Percentiles rank a stretch among this genome's conserved stretches.
phyloP scores from a whole-genome alignment of 1,284 basidiomycete species.

The Rhodotorula sp. region DNA sequence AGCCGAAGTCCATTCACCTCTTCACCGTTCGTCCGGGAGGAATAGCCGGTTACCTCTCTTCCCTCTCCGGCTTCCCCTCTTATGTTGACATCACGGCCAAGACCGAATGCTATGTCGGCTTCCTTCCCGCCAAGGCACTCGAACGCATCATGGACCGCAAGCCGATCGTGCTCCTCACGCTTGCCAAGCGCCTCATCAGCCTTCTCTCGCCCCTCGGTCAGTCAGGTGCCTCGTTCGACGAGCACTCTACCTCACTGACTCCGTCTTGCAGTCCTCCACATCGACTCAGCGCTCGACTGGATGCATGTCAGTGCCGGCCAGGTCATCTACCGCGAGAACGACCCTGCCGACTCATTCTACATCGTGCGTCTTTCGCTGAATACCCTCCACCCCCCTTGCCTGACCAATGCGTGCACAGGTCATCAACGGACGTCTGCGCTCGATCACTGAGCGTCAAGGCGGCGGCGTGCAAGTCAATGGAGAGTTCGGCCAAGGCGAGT shows the following conservation, averaged over 20 bases:
- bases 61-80: conserved; percentile 83
- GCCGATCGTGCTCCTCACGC: conserved; percentile 89
- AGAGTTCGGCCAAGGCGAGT: conserved; percentile 86
- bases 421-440: conserved; percentile 91
- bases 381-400: not conserved
- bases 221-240: conserved; percentile 4
- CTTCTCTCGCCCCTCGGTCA: conserved; percentile 84
- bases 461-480: conserved; percentile 74
- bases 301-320: conserved; percentile 91
- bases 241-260: not conserved
- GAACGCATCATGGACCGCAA: conserved; percentile 87
- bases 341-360: conserved; percentile 89
- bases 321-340: conserved; percentile 86
- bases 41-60: conserved; percentile 96
- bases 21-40: conserved; percentile 97
- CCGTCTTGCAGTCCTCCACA: conserved; percentile 74
- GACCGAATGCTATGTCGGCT: conserved; percentile 95
- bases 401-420: conserved; percentile 48
- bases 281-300: conserved; percentile 97
- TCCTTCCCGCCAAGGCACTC: conserved; percentile 81
- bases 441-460: conserved; percentile 63
- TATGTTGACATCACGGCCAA: conserved; percentile 97
- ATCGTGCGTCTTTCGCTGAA: conserved; percentile 57
- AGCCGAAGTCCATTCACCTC: conserved; percentile 52
- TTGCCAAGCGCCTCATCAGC: conserved; percentile 94